Percentiles rank a stretch among this genome's conserved stretches.
Conservation (phyloP, 495 filamentous ascomycete species). For the Elaphomyces granulatus region DNA sequence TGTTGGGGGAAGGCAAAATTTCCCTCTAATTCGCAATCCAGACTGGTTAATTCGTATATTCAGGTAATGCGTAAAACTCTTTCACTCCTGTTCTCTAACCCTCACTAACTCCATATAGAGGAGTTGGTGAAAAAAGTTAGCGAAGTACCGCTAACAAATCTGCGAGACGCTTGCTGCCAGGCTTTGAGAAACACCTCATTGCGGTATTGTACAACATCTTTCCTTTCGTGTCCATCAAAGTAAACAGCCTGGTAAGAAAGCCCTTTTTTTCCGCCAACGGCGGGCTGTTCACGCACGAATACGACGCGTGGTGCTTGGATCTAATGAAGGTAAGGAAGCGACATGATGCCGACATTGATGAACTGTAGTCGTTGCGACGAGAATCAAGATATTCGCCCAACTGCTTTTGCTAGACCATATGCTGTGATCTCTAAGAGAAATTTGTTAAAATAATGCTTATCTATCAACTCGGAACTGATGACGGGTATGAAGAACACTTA, state of each 20-base stretch:
- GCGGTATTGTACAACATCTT: not conserved
- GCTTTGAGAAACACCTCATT: not conserved
- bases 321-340: not conserved
- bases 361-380: not conserved
- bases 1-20: too few relatives aligned
- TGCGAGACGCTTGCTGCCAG: not conserved
- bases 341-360: not conserved
- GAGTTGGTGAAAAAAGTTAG: too few relatives aligned
- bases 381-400: not conserved
- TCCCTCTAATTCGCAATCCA: too few relatives aligned
- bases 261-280: not conserved
- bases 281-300: not conserved
- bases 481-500: not conserved
- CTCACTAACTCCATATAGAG: too few relatives aligned
- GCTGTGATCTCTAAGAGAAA: not conserved
- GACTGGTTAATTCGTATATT: too few relatives aligned
- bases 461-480: not conserved
- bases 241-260: not conserved
- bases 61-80: too few relatives aligned
- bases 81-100: too few relatives aligned
- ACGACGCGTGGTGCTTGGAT: not conserved
- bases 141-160: too few relatives aligned
- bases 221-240: not conserved
- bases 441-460: not conserved
- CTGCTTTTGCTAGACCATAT: not conserved